Evolutionary conservation across 805 yeast genomes (phyloP).

Genomic region (Cyberlindnera mycetangii): DNA sequence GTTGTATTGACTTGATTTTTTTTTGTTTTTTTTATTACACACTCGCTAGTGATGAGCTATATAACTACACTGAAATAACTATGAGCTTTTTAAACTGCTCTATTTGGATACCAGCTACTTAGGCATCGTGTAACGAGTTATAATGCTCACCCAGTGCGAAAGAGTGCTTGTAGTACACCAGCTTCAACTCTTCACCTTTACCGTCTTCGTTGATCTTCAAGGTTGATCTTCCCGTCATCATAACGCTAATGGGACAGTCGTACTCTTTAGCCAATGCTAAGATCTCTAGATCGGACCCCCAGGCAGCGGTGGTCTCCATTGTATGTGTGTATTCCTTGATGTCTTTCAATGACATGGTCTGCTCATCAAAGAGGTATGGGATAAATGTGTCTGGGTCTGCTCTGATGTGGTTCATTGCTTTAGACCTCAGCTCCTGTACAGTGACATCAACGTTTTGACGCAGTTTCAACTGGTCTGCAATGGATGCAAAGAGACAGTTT

Average conservation of each 20-base stretch:
- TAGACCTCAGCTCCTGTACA: conserved; percentile 54
- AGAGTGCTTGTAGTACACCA: conserved; percentile 81
- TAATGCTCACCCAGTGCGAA: conserved; percentile 95
- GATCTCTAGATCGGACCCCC: conserved; percentile 97
- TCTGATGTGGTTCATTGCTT: conserved; percentile 66
- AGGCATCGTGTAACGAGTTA: conserved; percentile 63
- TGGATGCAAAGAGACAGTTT: conserved; percentile 85
- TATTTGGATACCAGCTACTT: no score
- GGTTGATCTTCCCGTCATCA: conserved; percentile 74
- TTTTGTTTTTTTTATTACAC: no score
- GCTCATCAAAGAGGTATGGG: conserved; percentile 83
- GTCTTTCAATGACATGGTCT: conserved; percentile 59
- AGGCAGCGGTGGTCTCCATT: conserved; percentile 74
- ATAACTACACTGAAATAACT: no score
- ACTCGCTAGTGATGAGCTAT: no score
- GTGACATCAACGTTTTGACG: conserved; percentile 43
- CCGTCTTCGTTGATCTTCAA: conserved; percentile 56
- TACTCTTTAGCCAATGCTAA: conserved; percentile 73
- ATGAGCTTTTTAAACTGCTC: no score
- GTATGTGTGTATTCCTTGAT: conserved; percentile 66
- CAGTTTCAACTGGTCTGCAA: conserved; percentile 66
- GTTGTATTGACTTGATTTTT: not conserved
- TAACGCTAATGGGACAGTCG: conserved; percentile 69
- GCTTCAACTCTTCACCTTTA: conserved; percentile 49
- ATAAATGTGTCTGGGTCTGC: conserved; percentile 63